Base-by-base conservation (phyloP, 139 green algal species). In the Diplosphaera chodatii region DNA sequence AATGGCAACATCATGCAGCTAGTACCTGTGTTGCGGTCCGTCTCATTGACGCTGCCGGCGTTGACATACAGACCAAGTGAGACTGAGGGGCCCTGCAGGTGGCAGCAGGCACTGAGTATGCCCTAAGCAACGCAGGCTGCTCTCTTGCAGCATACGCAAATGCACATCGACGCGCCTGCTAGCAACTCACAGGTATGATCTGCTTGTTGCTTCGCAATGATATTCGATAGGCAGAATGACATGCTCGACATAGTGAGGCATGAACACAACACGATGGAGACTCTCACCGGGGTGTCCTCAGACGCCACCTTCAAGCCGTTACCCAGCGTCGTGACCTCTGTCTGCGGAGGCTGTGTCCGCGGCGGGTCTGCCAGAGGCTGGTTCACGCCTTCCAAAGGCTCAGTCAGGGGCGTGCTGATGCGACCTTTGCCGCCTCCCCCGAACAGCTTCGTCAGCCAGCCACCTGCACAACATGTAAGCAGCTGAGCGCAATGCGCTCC, bases 1-100 rank as follows among this genome's bases (percentile, higher is more conserved):
- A n/a, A n/a, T n/a, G n/a, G n/a, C n/a, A n/a, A n/a, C n/a, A n/a
- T n/a, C n/a, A n/a, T n/a, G n/a, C n/a, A n/a, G n/a, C n/a, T n/a
- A n/a, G n/a, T n/a, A n/a, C n/a, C 88, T 64, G 82, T 85, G 40
- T 76, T 82, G n/a, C 63, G n/a, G 5, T 74, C 55, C 16, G 68
- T 84, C 76, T 96, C 90, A 32, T 92, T 91, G 30, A 92, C 88
- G 75, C 80, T 90, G 30, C 94, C 94, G 4, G 79, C 81, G 72
- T 97, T 87, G 6, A 97, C 82, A 77, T 97, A 98, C 8, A 97
- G 62, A 33, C 94, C 94, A 27, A 98, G 70, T 29, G 89, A 96
- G 25, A 89, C 80, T 34, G 90, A 96, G 10, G 92, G 85, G n/a
- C 93, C 93, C n/a, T n/a, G n/a, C n/a, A n/a, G n/a, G n/a, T n/a